These are phyloP conservation scores for Pachysandra terminalis DNA, from an alignment of 164 flowering plant species.

Conservation along the genomic window DNA sequence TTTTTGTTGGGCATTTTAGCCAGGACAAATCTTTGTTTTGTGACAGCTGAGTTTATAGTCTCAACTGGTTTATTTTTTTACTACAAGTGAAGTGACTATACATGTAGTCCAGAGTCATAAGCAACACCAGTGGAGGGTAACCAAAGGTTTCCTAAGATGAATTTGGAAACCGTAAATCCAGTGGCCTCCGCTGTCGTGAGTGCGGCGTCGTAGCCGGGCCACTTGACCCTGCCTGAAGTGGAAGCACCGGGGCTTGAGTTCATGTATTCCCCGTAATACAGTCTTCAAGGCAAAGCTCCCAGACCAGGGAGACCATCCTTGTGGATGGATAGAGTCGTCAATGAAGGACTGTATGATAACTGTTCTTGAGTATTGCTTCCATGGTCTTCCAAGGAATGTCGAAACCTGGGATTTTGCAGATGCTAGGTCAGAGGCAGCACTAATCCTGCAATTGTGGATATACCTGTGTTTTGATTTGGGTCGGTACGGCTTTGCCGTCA, in stretches of 20 bases:
- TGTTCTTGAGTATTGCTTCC: conserved; percentile 29
- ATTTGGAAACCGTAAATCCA: conserved; percentile 42
- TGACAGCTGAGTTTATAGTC: too few species aligned
- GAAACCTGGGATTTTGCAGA: background rate
- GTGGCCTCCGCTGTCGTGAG: conserved; percentile 34
- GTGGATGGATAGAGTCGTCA: conserved; percentile 16
- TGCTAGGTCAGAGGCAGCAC: conserved; percentile 2
- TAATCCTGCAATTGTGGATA: conserved; percentile 22
- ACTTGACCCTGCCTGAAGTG: conserved; percentile 39
- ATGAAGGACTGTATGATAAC: conserved; percentile 26
- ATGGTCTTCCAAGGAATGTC: conserved; percentile 34
- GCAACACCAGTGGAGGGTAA: conserved; percentile 36
- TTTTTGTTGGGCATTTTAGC: too few species aligned
- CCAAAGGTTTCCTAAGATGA: conserved; percentile 48
- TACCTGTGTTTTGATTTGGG: conserved; percentile 23
- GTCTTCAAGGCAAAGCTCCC: conserved; percentile 46
- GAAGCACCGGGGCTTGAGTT: conserved; percentile 63
- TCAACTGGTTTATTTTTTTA: too few species aligned
- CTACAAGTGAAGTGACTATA: too few species aligned
- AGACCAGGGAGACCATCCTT: conserved; percentile 39
- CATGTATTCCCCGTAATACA: conserved; percentile 60
- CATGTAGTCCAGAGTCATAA: conserved; percentile 20
- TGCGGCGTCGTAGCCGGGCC: conserved; percentile 49
- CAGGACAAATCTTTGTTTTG: too few species aligned
- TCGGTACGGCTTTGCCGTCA: conserved; percentile 24